Percentiles rank a stretch among this genome's conserved stretches.
Conservation (phyloP, 2,329 filamentous ascomycete species). For the Biscogniauxia mediterranea region DNA sequence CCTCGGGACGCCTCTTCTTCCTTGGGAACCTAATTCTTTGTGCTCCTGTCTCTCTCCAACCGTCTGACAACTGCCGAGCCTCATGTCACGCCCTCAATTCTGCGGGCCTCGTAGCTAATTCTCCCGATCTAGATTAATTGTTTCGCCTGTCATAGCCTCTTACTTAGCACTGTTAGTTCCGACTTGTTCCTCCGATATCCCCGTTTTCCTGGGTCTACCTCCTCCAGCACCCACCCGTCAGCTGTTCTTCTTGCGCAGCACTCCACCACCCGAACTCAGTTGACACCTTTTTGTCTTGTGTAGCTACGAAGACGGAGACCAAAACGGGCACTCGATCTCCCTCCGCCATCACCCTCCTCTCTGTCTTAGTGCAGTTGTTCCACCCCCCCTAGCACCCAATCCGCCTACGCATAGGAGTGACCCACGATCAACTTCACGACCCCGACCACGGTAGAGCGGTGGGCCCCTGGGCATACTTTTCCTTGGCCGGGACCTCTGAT, state of each 20-base stretch:
- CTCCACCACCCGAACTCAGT: conserved; percentile 22
- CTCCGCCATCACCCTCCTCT: conserved; percentile 45
- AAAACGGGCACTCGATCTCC: conserved; percentile 45
- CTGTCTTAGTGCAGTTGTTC: conserved; percentile 49
- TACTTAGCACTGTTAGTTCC: conserved; percentile 20
- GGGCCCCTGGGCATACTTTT: conserved; percentile 23
- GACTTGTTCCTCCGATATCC: conserved; percentile 26
- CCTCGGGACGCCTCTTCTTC: conserved; percentile 5
- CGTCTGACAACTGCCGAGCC: conserved; percentile 20
- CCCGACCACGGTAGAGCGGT: conserved; percentile 24
- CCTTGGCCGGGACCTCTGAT: conserved; percentile 17
- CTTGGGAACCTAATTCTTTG: conserved; percentile 10
- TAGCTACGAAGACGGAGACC: conserved; percentile 48
- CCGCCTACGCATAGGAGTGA: conserved; percentile 9
- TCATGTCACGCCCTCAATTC: conserved; percentile 18
- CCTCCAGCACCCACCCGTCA: conserved; percentile 7
- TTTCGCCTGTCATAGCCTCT: conserved; percentile 24
- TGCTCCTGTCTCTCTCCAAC: conserved; percentile 12
- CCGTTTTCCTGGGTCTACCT: conserved; percentile 14
- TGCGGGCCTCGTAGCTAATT: conserved; percentile 19
- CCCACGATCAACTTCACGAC: conserved; percentile 19
- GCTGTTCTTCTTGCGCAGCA: conserved; percentile 5
- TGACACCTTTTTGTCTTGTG: conserved; percentile 22
- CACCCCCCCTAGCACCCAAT: conserved; percentile 50
- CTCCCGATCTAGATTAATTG: conserved; percentile 24